Base-by-base conservation (phyloP, 345 rosid species). In the Excoecaria cochinchinensis region DNA sequence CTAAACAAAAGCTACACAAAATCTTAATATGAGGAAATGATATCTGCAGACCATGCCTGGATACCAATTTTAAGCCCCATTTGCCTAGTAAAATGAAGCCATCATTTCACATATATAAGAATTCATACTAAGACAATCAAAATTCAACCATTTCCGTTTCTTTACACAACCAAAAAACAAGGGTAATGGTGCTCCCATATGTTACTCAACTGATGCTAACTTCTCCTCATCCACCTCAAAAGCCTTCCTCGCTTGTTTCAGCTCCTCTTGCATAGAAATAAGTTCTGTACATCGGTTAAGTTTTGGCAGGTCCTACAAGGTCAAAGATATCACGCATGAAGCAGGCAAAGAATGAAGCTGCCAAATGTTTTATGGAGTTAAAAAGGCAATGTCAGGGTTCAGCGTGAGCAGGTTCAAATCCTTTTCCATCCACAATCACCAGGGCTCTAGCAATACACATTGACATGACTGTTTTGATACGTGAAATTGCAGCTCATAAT, bases 221-320 rank as follows among this genome's bases (percentile, higher is more conserved):
- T 91, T 90, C 63, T 90, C 97, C 83, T 92, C 99, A n/a, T 92
- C 99, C 0, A 90, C 93, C 55, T 95, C 98, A 80, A 91, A 93
- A 61, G 98, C 97, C 78, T 95, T 93, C 82, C 97, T 91, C 15
- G 98, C 98, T 83, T 95, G 99, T 79, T 93, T 91, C 61, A 95
- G 87, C 83, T 95, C 98, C 83, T 95, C 98, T 87, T 91, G 98
- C 98, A 93, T 91, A 0, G 93, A 88, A 75, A 91, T 84, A 69
- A 95, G 82, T 76, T 95, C 97, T 10, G 89, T 88, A 77, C 97
- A 95, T 0, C 95, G 93, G 85, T 95, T 95, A 14, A 91, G 88
- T 79, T 95, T 95, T 0, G 96, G 95, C 63, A 73, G 64, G 73
- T 95, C 99, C 98, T 91, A 89, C 88, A 82, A 15, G 40, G 12